Evolutionary conservation across 495 filamentous ascomycete species (phyloP).

Genomic region (Aspergillus sparsus): DNA sequence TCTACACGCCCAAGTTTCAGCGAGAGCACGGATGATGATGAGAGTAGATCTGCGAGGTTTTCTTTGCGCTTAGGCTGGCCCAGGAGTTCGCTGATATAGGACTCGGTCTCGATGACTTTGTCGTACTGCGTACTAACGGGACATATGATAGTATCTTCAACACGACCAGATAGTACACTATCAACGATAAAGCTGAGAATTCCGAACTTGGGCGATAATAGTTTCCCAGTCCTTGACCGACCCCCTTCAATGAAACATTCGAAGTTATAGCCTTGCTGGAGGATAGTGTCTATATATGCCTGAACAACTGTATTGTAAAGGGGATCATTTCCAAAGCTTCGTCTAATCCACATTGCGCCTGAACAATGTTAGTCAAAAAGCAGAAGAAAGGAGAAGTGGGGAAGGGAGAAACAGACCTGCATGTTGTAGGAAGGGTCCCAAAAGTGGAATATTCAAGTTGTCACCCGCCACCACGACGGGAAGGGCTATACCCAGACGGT

Average conservation of each 20-base stretch:
- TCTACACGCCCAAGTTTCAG: conserved; percentile 89
- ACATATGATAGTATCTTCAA: conserved; percentile 87
- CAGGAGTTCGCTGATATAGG: conserved; percentile 90
- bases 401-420: conserved; percentile 57
- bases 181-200: conserved; percentile 92
- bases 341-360: conserved; percentile 94
- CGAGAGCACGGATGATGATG: conserved; percentile 83
- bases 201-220: conserved; percentile 93
- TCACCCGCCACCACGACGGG: conserved; percentile 96
- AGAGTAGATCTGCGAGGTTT: conserved; percentile 84
- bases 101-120: conserved; percentile 97
- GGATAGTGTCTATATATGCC: conserved; percentile 88
- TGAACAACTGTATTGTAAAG: conserved; percentile 91
- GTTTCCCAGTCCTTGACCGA: conserved; percentile 87
- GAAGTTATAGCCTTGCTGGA: conserved; percentile 89
- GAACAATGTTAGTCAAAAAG: conserved; percentile 19
- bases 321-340: conserved; percentile 89
- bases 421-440: conserved; percentile 90
- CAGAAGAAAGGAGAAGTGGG: not conserved
- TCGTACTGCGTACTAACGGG: conserved; percentile 97
- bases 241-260: conserved; percentile 98
- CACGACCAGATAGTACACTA: conserved; percentile 81
- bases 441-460: conserved; percentile 89
- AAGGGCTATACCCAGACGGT: conserved; percentile 81
- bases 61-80: conserved; percentile 94